Conservation (phyloP, 2,329 filamentous ascomycete species). For the Curvularia spicifera region DNA sequence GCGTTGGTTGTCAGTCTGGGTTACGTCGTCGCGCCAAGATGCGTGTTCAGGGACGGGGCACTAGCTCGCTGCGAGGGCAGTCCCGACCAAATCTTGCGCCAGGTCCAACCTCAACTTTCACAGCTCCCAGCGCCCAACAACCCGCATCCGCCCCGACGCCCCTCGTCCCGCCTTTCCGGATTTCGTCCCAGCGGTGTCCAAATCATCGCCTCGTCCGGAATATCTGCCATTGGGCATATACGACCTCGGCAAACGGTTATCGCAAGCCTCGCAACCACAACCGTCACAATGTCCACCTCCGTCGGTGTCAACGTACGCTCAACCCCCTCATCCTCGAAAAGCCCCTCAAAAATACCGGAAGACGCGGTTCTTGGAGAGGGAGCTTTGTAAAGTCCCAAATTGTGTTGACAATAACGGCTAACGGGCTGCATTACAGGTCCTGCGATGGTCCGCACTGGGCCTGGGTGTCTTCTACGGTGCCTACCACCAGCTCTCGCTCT, state of each 20-base stretch:
- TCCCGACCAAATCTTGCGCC: conserved; percentile 36
- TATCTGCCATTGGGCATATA: conserved; percentile 42
- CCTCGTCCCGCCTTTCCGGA: conserved; percentile 25
- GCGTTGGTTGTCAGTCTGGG: conserved; percentile 11
- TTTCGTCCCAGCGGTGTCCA: conserved; percentile 20
- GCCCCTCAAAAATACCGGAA: not conserved
- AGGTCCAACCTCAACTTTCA: conserved; percentile 38
- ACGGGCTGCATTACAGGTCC: conserved; percentile 68
- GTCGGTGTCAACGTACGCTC: conserved; percentile 61
- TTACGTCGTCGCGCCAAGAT: conserved; percentile 37
- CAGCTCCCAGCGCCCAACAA: conserved; percentile 31
- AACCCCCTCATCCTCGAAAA: conserved; percentile 1
- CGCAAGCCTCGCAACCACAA: conserved; percentile 31
- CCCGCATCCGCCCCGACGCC: conserved; percentile 32
- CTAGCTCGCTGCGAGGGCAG: conserved; percentile 23
- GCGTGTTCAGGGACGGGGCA: conserved; percentile 25
- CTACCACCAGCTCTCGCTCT: conserved; percentile 87
- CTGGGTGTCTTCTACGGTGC: conserved; percentile 94
- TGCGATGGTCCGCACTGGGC: conserved; percentile 94
- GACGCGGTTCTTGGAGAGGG: not conserved
- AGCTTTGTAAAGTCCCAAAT: not conserved
- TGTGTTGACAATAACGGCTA: conserved; percentile 28
- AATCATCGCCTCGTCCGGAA: conserved; percentile 26
- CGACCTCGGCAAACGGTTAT: conserved; percentile 24
- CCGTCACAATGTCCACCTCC: conserved; percentile 52